Evolutionary conservation across 805 yeast species (phyloP).

Genomic region (Hanseniaspora vineae): DNA sequence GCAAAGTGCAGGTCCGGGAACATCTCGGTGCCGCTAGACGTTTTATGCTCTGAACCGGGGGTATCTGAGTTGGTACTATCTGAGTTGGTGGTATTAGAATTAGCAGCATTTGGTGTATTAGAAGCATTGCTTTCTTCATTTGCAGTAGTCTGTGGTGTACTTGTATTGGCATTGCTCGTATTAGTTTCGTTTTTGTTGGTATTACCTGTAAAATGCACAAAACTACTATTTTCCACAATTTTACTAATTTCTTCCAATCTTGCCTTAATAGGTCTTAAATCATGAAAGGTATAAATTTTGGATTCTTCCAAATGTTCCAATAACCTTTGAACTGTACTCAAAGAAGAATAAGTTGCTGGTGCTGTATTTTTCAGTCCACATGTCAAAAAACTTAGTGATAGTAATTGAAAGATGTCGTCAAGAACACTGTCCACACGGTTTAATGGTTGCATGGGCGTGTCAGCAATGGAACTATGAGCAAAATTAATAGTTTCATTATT

Average conservation of each 20-base stretch:
- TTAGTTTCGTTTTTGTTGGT: no score
- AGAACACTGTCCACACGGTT: slow-evolving; percentile 56
- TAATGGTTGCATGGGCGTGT: slow-evolving; percentile 6
- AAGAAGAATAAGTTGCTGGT: slow-evolving; percentile 86
- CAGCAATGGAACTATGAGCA: no score
- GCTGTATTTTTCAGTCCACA: slow-evolving; percentile 85
- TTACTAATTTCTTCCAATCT: slow-evolving; percentile 58
- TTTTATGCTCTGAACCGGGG: no score
- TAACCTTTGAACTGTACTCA: slow-evolving; percentile 74
- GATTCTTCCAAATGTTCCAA: slow-evolving; percentile 73
- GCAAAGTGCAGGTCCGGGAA: slow-evolving; percentile 3
- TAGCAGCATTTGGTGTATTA: no score
- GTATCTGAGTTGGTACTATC: no score
- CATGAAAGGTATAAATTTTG: slow-evolving; percentile 72
- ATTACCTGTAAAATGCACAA: slow-evolving; percentile 9
- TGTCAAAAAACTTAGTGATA: slow-evolving; percentile 78
- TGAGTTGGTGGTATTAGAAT: no score
- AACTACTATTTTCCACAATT: slow-evolving; percentile 38
- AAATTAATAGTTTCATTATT: no score
- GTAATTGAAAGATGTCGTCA: slow-evolving; percentile 82
- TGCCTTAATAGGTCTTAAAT: slow-evolving; percentile 61
- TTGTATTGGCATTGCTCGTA: no score
- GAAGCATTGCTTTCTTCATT: slow-evolving; percentile 8
- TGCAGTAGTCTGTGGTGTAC: slow-evolving; percentile 10
- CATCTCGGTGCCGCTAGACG: no score